Conservation (phyloP, 805 yeast genomes). For the Yamadazyma tumulicola region DNA sequence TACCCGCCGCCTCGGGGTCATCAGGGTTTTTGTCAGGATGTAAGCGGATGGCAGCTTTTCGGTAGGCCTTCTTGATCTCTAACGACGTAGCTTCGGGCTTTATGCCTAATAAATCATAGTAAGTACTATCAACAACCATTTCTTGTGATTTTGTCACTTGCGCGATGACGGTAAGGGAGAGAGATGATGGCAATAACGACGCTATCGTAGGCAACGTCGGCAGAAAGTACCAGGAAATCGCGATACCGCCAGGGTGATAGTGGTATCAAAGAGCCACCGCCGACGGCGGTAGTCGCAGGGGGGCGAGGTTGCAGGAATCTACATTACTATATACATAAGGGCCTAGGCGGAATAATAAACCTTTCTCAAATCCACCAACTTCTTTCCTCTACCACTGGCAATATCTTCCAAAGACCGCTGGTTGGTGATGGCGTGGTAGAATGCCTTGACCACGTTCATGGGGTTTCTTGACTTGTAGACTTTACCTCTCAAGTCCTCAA, state of each 20-base stretch:
- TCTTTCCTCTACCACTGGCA: conserved; percentile 91
- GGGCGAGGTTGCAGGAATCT: background rate
- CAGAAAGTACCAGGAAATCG: too few relatives aligned
- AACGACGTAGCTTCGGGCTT: conserved; percentile 36
- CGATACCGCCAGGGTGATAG: too few relatives aligned
- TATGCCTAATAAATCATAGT: conserved; percentile 37
- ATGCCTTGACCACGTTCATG: conserved; percentile 90
- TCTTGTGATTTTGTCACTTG: background rate
- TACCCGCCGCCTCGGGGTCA: conserved; percentile 42
- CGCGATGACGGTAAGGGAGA: background rate
- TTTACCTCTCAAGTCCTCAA: conserved; percentile 88
- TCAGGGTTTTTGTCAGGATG: conserved; percentile 48
- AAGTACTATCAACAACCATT: conserved; percentile 47
- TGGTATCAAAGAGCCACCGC: too few relatives aligned
- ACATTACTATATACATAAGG: too few relatives aligned
- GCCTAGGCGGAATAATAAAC: conserved; percentile 64
- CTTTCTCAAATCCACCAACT: conserved; percentile 87
- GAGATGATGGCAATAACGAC: too few relatives aligned
- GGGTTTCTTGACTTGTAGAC: conserved; percentile 89
- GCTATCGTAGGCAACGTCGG: too few relatives aligned
- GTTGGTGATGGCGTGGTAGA: conserved; percentile 76
- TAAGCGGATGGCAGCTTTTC: conserved; percentile 41
- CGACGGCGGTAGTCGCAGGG: background rate
- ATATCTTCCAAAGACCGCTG: conserved; percentile 84
- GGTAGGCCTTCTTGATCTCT: conserved; percentile 43